These are phyloP conservation scores for Actinidia polygama DNA, from an alignment of 179 eudicot genomes.

Conservation along the genomic window DNA sequence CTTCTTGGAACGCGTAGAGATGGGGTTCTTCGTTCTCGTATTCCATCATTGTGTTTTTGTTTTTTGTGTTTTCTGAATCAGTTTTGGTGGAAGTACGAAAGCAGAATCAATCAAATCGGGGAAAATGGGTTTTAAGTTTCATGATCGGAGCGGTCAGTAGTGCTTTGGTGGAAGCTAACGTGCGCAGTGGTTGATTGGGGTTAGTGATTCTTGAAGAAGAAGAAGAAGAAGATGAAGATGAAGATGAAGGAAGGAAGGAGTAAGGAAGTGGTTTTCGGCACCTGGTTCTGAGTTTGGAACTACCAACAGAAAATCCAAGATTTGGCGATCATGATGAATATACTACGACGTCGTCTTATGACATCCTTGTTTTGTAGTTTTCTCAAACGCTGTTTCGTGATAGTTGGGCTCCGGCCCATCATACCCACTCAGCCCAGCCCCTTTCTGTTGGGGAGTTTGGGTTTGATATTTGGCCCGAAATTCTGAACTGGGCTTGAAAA, in stretches of 20 bases:
- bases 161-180: conserved; percentile 1
- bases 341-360: neutral
- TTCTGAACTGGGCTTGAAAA: no score
- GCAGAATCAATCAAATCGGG: neutral
- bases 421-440: no score
- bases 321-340: neutral
- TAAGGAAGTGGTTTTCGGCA: no score
- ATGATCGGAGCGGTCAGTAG: neutral
- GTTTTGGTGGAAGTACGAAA: neutral
- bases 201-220: neutral
- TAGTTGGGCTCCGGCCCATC: no score
- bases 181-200: neutral
- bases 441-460: no score
- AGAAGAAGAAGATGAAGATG: neutral
- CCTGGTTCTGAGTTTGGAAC: neutral
- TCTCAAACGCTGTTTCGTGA: no score
- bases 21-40: conserved; percentile 38
- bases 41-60: neutral
- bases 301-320: neutral
- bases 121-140: conserved; percentile 12
- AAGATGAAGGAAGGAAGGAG: neutral
- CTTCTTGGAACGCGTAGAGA: conserved; percentile 45
- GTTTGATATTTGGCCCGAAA: no score
- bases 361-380: no score
- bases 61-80: no score